Evolutionary conservation across 1,284 basidiomycete species (phyloP).

Genomic region (Moesziomyces parantarcticus): DNA sequence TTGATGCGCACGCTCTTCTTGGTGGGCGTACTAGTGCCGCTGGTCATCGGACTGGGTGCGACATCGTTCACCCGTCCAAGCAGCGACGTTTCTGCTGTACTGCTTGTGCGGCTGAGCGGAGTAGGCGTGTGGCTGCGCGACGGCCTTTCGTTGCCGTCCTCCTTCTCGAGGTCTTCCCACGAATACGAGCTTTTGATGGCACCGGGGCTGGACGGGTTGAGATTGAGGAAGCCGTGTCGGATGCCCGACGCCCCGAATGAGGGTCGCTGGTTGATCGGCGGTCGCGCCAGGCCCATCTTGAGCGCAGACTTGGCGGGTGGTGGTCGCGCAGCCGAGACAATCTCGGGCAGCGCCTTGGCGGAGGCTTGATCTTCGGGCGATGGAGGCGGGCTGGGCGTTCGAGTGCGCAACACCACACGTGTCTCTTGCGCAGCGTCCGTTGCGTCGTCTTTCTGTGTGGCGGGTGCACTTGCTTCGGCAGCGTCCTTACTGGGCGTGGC

Average conservation of each 20-base stretch:
- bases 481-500: neutral
- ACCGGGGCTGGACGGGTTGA: slow-evolving; percentile 53
- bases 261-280: slow-evolving; percentile 28
- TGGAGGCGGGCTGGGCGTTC: slow-evolving; percentile 38
- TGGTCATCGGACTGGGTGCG: slow-evolving; percentile 26
- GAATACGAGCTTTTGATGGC: slow-evolving; percentile 51
- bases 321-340: slow-evolving; percentile 42
- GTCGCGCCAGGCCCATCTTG: slow-evolving; percentile 23
- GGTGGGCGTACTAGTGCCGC: slow-evolving; percentile 46
- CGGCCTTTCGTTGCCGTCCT: slow-evolving; percentile 19
- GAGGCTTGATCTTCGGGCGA: slow-evolving; percentile 24
- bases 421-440: slow-evolving; percentile 29
- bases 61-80: slow-evolving; percentile 14
- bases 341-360: slow-evolving; percentile 25
- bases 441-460: neutral
- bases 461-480: too few relatives aligned
- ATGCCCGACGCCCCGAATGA: slow-evolving; percentile 45
- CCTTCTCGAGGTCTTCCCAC: slow-evolving; percentile 44
- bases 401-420: slow-evolving; percentile 35
- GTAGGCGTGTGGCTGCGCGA: slow-evolving; percentile 39
- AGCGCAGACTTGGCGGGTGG: slow-evolving; percentile 47
- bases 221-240: slow-evolving; percentile 52
- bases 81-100: slow-evolving; percentile 3
- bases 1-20: slow-evolving; percentile 49
- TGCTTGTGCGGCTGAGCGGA: slow-evolving; percentile 15